Conservation (phyloP, 441 rosid species). For the Euphorbia schlechtendalii region DNA sequence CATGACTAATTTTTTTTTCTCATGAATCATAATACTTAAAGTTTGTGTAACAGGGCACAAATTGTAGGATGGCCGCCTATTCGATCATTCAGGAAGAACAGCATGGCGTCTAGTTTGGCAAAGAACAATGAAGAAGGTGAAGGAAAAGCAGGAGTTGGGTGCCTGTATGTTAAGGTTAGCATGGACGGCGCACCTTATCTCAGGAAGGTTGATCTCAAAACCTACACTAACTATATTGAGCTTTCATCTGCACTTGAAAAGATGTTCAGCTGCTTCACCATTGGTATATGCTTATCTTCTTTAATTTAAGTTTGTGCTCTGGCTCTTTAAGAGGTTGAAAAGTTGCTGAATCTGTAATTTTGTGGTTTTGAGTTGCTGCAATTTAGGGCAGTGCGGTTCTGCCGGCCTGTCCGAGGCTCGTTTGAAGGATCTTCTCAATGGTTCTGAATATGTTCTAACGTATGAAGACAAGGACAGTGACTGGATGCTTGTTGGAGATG, state of each 20-base stretch:
- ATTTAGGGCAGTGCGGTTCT: conserved; percentile 52
- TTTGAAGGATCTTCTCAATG: conserved; percentile 40
- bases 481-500: conserved; percentile 66
- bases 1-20: no score
- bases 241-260: conserved; percentile 52
- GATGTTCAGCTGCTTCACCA: conserved; percentile 56
- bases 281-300: no score
- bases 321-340: no score
- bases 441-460: conserved; percentile 48
- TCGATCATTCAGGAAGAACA: conserved; percentile 49
- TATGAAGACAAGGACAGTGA: conserved; percentile 52
- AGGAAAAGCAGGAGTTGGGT: conserved; percentile 33
- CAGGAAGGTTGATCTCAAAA: conserved; percentile 51
- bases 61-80: conserved; percentile 68
- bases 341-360: no score
- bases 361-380: no score
- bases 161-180: conserved; percentile 52
- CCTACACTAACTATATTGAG: conserved; percentile 35
- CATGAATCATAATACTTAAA: no score
- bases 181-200: conserved; percentile 65
- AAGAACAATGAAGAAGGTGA: conserved; percentile 39
- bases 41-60: conserved; percentile 42
- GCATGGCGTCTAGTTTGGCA: conserved; percentile 35
- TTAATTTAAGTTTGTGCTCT: no score
- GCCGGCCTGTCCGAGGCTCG: conserved; percentile 32